Conservation (phyloP, 164 flowering plant species). For the Pachysandra terminalis region DNA sequence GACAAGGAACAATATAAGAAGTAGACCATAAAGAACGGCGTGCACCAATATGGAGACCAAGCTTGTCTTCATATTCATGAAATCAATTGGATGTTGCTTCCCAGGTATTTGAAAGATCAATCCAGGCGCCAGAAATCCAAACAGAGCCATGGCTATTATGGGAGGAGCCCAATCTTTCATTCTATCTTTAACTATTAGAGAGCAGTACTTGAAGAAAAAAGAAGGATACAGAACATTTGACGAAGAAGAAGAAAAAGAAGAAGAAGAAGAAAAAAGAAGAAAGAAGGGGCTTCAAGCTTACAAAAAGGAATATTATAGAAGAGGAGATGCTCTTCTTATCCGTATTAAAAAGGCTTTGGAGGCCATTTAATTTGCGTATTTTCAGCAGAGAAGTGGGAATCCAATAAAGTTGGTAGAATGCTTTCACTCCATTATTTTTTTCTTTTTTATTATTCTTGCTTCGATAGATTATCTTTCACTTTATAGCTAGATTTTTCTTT, state of each 20-base stretch:
- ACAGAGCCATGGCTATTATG: conserved; percentile 62
- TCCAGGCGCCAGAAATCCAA: conserved; percentile 71
- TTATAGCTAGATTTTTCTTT: too few species aligned
- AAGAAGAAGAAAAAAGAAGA: too few species aligned
- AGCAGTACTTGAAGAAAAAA: not conserved
- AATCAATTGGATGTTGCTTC: conserved; percentile 51
- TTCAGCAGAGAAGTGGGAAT: conserved; percentile 4
- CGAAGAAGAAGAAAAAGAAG: not conserved
- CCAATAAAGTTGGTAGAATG: not conserved
- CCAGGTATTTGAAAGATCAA: conserved; percentile 72
- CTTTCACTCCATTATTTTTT: too few species aligned
- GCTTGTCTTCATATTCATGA: conserved; percentile 77
- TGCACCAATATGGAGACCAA: conserved; percentile 54
- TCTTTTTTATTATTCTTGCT: too few species aligned
- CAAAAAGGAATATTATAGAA: not conserved
- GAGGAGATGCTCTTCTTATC: too few species aligned
- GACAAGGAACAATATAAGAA: conserved; percentile 67
- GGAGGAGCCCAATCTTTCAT: conserved; percentile 86
- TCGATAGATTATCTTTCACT: too few species aligned
- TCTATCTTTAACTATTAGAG: not conserved
- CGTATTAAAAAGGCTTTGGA: not conserved
- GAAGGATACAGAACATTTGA: not conserved
- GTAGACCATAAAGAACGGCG: conserved; percentile 57
- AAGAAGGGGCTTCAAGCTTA: not conserved
- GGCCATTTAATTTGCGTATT: not conserved